A percentile compares a stretch with the other conserved stretches of the same genome.
These are phyloP conservation scores for Neonectria coccinea DNA, from an alignment of 2,329 filamentous ascomycete genomes.

Conservation along the genomic window DNA sequence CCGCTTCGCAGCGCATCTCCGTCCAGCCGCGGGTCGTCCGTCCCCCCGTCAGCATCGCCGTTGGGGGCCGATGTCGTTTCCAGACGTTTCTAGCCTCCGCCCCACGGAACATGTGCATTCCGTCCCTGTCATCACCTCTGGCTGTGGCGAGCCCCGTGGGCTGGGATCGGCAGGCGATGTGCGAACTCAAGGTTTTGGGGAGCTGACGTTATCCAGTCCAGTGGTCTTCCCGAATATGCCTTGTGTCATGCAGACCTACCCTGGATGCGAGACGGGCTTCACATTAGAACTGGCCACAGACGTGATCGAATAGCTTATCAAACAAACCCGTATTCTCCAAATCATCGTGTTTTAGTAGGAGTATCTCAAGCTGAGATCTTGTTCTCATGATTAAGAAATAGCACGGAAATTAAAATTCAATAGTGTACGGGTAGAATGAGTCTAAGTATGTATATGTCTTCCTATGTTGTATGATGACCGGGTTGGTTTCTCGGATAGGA, in stretches of 20 bases:
- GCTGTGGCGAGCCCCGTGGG: neutral
- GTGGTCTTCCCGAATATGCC: neutral
- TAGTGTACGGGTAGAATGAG: too few relatives aligned
- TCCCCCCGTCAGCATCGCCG: conserved; percentile 5
- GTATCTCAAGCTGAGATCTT: too few relatives aligned
- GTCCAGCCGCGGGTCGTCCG: conserved; percentile 18
- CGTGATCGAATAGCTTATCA: too few relatives aligned
- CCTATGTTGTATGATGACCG: too few relatives aligned
- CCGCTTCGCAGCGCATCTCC: conserved; percentile 22
- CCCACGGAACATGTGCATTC: neutral
- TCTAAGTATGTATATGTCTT: too few relatives aligned
- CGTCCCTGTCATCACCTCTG: neutral
- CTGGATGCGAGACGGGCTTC: neutral
- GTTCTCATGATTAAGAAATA: too few relatives aligned
- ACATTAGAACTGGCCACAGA: neutral
- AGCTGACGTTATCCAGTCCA: neutral
- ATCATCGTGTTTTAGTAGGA: too few relatives aligned
- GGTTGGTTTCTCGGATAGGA: too few relatives aligned
- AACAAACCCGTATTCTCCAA: too few relatives aligned
- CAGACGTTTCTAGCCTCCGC: conserved; percentile 1
- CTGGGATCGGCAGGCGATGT: neutral
- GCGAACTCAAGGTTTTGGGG: neutral
- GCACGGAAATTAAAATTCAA: too few relatives aligned
- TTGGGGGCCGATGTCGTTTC: neutral
- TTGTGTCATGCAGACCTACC: neutral